Base-by-base conservation (phyloP, 495 filamentous ascomycete species). In the Neurospora intermedia region DNA sequence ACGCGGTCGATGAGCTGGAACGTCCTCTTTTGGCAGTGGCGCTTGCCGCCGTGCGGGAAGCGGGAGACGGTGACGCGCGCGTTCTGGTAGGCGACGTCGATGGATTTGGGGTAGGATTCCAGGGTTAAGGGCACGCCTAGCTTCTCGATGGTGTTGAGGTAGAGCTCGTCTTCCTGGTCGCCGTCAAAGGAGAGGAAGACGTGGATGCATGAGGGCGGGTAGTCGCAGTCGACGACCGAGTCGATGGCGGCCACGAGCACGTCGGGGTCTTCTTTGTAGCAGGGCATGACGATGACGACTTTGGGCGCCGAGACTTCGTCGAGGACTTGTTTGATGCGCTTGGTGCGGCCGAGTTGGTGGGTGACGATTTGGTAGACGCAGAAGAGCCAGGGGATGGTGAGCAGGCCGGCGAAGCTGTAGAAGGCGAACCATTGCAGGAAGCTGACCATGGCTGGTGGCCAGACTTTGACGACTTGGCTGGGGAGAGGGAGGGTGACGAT, bases 161-260 rank as follows among this genome's bases (percentile, higher is more conserved):
- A 99, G 2, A 96, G 83, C 76, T 97, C 93, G 75, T 97, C 93
- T 74, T 96, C 91, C 72, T 91, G 86, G 74, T 91, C 92, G 40
- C 96, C 96, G 77, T 99, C 96, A 78, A 97, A 99, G 0, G 95
- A 98, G 7, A 99, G 88, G 81, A 99, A 99, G 11, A 99, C 90
- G 80, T 99, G 96, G 62, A 98, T 91, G 80, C 96, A 98, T 10
- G 91, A 90, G 11, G 94, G 88, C 27, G 96, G 96, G 76, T 99
- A 99, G 73, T 98, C 95, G 83, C 94, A 96, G 75, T 95, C 91
- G 31, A 97, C 94, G 15, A 98, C 91, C 1, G 95, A 98, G 80
- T 97, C 90, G 70, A 98, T 88, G 4, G 96, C 96, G 41, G 93
- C 92, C 70, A 98, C 85, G 74, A 98, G 83, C n/a, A 96, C 85